These are phyloP conservation scores for Saturnispora hagleri DNA, from an alignment of 805 yeast species.

Conservation along the genomic window DNA sequence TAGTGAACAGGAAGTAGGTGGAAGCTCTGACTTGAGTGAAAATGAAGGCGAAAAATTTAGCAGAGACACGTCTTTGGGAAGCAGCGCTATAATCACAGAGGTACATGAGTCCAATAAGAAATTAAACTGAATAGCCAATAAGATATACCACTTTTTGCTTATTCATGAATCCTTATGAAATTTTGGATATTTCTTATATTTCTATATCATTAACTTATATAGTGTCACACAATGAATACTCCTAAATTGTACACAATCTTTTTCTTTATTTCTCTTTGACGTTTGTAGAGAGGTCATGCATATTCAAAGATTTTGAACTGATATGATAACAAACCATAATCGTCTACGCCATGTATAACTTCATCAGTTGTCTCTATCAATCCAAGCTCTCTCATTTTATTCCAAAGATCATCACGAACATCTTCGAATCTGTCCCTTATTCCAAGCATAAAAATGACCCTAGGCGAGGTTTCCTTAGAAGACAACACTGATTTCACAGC, in stretches of 20 bases:
- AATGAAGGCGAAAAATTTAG: background rate
- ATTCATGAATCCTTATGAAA: background rate
- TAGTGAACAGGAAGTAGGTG: background rate
- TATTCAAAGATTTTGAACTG: conserved; percentile 33
- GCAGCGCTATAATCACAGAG: background rate
- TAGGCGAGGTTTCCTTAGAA: conserved; percentile 22
- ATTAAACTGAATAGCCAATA: background rate
- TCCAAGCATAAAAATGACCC: conserved; percentile 69
- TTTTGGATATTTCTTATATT: background rate
- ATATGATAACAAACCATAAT: conserved; percentile 68
- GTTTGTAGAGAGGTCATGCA: background rate
- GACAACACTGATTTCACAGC: conserved; percentile 46
- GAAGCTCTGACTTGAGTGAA: conserved; percentile 5
- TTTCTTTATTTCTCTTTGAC: background rate
- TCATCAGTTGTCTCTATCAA: conserved; percentile 30
- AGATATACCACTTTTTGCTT: background rate
- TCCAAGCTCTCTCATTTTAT: conserved; percentile 32
- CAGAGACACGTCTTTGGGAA: background rate
- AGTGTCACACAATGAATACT: background rate
- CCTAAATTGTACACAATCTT: background rate
- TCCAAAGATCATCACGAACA: conserved; percentile 58
- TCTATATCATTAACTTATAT: background rate
- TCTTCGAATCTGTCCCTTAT: conserved; percentile 54
- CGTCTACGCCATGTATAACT: conserved; percentile 66
- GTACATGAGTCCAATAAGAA: background rate